Percentiles rank a stretch among this genome's conserved stretches.
These are phyloP conservation scores for Ceriops tagal DNA, from an alignment of 345 rosid species.

Conservation along the genomic window DNA sequence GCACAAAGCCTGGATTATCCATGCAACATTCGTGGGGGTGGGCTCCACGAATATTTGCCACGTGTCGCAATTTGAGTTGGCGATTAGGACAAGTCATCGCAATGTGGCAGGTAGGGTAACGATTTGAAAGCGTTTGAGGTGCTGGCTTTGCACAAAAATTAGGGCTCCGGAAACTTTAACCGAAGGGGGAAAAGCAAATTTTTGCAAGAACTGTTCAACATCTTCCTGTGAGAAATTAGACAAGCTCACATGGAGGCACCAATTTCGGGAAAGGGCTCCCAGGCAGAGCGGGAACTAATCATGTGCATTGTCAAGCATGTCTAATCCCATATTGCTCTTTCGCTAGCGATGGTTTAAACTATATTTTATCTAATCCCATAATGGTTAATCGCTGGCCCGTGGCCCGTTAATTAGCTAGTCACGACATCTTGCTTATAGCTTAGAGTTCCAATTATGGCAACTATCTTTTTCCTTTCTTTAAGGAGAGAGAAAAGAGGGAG, in stretches of 20 bases:
- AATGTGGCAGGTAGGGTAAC: not conserved
- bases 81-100: slow-evolving; percentile 14
- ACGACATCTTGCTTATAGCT: too few species aligned
- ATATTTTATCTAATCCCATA: too few species aligned
- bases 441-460: too few species aligned
- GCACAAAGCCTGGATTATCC: slow-evolving; percentile 1
- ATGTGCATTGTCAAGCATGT: too few species aligned
- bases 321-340: too few species aligned
- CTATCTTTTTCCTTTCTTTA: too few species aligned
- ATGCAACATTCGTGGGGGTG: not conserved
- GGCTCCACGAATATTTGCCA: not conserved
- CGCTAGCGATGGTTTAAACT: too few species aligned
- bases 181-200: not conserved
- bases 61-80: too few species aligned
- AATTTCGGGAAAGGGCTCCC: too few species aligned
- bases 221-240: not conserved
- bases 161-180: slow-evolving; percentile 19
- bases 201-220: not conserved
- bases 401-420: too few species aligned
- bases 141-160: slow-evolving; percentile 4
- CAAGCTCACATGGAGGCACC: slow-evolving; percentile 18
- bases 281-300: not conserved
- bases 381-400: too few species aligned
- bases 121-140: not conserved
- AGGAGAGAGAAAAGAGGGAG: too few species aligned